Evolutionary conservation across 2,329 filamentous ascomycete species (phyloP).

Genomic region (Diaporthe sp.): DNA sequence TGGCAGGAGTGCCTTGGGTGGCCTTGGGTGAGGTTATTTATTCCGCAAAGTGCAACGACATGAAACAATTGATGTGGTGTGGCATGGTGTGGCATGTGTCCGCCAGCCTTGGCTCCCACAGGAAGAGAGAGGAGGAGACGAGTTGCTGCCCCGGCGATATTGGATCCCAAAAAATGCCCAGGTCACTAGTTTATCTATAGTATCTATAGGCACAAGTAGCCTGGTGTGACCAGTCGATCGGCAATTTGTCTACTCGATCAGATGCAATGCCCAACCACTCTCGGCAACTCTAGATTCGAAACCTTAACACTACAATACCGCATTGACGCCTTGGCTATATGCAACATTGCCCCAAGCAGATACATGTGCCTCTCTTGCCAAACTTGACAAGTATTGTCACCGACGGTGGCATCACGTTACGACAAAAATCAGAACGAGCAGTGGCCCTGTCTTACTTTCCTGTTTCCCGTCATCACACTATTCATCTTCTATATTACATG

Average conservation of each 20-base stretch:
- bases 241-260: background rate
- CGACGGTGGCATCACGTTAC: background rate
- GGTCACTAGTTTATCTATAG: background rate
- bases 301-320: background rate
- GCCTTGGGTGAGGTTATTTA: background rate
- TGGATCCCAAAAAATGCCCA: background rate
- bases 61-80: constrained; percentile 12
- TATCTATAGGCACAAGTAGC: background rate
- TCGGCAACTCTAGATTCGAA: background rate
- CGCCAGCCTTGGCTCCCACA: background rate
- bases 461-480: no score
- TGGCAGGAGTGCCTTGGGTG: background rate
- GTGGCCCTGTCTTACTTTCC: background rate
- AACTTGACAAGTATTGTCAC: background rate
- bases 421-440: background rate
- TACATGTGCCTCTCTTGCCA: background rate
- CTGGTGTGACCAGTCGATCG: background rate
- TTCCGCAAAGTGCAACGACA: constrained; percentile 3
- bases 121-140: background rate
- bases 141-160: background rate
- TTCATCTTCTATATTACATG: background rate
- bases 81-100: constrained; percentile 1
- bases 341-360: background rate
- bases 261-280: background rate
- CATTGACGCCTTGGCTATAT: background rate